Evolutionary conservation across 2,329 filamentous ascomycete species (phyloP).

Genomic region (Cytospora chrysosperma): DNA sequence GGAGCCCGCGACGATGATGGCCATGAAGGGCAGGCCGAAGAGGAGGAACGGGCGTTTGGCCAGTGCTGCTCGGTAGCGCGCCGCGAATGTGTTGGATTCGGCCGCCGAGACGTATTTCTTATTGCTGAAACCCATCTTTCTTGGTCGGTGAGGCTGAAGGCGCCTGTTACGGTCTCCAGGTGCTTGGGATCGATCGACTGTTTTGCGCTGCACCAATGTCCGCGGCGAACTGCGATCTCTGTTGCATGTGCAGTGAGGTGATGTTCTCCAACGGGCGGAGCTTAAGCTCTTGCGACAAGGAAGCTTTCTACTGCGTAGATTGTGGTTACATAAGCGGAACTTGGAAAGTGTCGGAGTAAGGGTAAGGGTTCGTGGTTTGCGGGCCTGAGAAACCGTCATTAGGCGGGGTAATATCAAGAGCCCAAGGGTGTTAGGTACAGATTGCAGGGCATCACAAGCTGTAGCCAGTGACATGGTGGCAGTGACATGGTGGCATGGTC

Average conservation of each 20-base stretch:
- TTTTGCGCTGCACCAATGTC: neutral
- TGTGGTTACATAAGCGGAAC: neutral
- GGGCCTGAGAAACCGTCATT: neutral
- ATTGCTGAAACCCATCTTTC: constrained; percentile 64
- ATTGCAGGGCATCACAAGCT: constrained; percentile 27
- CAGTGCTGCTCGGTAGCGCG: constrained; percentile 73
- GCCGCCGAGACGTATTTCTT: constrained; percentile 70
- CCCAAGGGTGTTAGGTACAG: constrained; percentile 15
- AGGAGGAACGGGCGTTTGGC: constrained; percentile 81
- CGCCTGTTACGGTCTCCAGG: neutral
- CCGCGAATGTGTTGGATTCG: constrained; percentile 67
- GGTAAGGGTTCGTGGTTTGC: neutral
- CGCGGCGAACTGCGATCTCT: neutral
- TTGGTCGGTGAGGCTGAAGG: neutral
- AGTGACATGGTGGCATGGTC: too few species aligned
- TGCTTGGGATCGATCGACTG: neutral
- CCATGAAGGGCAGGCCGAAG: constrained; percentile 91
- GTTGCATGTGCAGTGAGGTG: neutral
- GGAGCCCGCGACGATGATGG: constrained; percentile 84
- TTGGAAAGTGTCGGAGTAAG: neutral
- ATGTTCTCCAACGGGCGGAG: neutral
- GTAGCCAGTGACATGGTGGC: neutral
- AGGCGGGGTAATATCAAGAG: neutral
- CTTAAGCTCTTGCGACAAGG: neutral
- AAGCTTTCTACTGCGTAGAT: neutral